Evolutionary conservation across 768 basidiomycete species (phyloP), one percentile per base, ranked within the genome.

Genomic region (Pleurotus tuber-regium): DNA sequence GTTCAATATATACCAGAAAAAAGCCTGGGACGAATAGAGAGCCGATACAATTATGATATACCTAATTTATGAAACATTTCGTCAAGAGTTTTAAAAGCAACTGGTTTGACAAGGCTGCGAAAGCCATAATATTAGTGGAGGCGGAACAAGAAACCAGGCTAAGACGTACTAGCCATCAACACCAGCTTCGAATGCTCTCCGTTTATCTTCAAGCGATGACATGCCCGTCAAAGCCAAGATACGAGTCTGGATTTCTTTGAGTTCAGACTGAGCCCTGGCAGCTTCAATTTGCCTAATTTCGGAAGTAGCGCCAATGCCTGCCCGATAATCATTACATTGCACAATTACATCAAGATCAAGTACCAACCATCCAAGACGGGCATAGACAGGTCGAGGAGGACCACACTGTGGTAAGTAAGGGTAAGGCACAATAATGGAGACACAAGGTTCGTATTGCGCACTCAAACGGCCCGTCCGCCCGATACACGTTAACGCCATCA

Each of bases 181-280:
- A 0, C 95, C 95, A 46, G 89, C 90, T 39, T 90, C 86, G 56
- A 96, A 96, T 1, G 95, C 95, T 58, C 82, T 78, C 19, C 90
- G 79, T 66, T 95, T 96, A 66, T 98, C 92, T 63, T 97, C 95
- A 4, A 89, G 68, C 6, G 94, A 92, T 14, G 95, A 95, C 84
- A 92, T 87, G 18, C 95, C 95, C 1, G 94, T 97, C 52, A 98
- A 70, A 3, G 94, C 95, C 40, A 97, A 73, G 46, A 97, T 94
- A 52, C 83, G 77, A 9, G 63, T 58, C 19, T 59, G 55, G 23
- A 54, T 56, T 10, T 58, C 54, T 31, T 65, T 62, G 29, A 59
- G 59, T 29, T 57, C 21, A 49, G 69, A 39, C 71, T 72, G 31
- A 61, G 61, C 26, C 67, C 70, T 59, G 28, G 58, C 63, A 6